Base-by-base conservation (phyloP, 106 monocot species). In the Dendrobium catenatum region DNA sequence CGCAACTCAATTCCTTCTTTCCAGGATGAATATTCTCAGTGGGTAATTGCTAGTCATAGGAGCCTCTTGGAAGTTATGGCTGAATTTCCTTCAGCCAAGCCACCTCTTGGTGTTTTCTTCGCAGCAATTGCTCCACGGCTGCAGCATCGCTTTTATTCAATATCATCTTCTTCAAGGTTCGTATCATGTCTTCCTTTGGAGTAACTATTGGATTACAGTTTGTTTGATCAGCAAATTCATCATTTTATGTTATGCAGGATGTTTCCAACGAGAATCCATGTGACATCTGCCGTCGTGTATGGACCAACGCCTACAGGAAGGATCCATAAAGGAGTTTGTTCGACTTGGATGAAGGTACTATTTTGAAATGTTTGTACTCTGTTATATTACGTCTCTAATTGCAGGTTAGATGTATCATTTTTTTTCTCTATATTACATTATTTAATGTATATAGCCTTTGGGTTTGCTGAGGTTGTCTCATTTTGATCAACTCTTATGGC, bases 311-410 rank as follows among this genome's bases (percentile, higher is more conserved):
- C 94, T 44, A 92, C 96, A 24, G 96, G 96, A 82, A 90, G 96
- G 67, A 92, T 94, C 79, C 94, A 96, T 79, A 90, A 92, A 81
- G 96, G 96, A 81, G 89, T 96, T 3, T 96, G 96, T 76, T 96
- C 96, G 29, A 94, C 94, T 51, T 96, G 96, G 96, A 96, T 96
- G 96, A 96, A 96, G 94, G 96, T 96, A 74, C 2, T 19, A 74
- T 74, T 41, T 74, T 41, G 19, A 74, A 43, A 19, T 43, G 15
- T 73, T 41, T 73, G n/a, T 64, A 22, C 16, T 17, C 18, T 64
- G 18, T 20, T 64, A 64, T 64, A 17, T 22, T 64, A 22, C 6
- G 1, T 0, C 6, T 64, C 2, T 3, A 6, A 64, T n/a, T 64
- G 18, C 64, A 20, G 6, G 54, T 54, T 54, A 54, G 54, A 6